A percentile compares a stretch with the other conserved stretches of the same genome.
These are phyloP conservation scores for Botryotinia narcissicola DNA, from an alignment of 2,329 filamentous ascomycete genomes.

Conservation along the genomic window DNA sequence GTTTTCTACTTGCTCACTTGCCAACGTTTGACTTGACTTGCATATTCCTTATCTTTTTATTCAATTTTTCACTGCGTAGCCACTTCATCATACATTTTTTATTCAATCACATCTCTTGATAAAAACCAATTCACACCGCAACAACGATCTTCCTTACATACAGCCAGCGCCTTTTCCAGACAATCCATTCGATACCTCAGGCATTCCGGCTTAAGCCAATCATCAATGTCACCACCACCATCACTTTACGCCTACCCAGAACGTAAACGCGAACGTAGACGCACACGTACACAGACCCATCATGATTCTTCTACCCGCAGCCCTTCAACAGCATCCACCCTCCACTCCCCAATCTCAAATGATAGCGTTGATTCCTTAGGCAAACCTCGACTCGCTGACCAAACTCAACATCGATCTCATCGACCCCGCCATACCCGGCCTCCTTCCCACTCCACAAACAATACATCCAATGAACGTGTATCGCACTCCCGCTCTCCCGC, in stretches of 20 bases:
- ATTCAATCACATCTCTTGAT: not conserved
- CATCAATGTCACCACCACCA: conserved; percentile 9
- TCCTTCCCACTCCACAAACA: not conserved
- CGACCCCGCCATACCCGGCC: not conserved
- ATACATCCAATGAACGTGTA: not conserved
- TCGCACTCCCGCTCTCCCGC: not conserved
- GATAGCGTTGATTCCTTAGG: not conserved
- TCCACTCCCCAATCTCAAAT: not conserved
- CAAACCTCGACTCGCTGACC: not conserved
- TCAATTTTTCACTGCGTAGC: not conserved
- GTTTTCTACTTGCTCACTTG: not conserved
- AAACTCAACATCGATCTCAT: conserved; percentile 4
- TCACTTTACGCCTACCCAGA: not conserved
- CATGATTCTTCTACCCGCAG: not conserved
- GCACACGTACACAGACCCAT: not conserved
- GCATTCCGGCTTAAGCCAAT: not conserved
- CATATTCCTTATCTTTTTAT: not conserved
- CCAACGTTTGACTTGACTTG: not conserved
- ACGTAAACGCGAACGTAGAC: not conserved
- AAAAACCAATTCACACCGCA: not conserved
- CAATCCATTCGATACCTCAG: not conserved
- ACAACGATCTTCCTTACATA: not conserved
- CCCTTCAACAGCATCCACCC: conserved; percentile 10
- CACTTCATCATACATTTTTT: not conserved
- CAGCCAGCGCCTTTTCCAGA: not conserved